Evolutionary conservation across 2,329 filamentous ascomycete genomes (phyloP), one percentile per base, ranked within the genome.

Genomic region (Exophiala viscosa): DNA sequence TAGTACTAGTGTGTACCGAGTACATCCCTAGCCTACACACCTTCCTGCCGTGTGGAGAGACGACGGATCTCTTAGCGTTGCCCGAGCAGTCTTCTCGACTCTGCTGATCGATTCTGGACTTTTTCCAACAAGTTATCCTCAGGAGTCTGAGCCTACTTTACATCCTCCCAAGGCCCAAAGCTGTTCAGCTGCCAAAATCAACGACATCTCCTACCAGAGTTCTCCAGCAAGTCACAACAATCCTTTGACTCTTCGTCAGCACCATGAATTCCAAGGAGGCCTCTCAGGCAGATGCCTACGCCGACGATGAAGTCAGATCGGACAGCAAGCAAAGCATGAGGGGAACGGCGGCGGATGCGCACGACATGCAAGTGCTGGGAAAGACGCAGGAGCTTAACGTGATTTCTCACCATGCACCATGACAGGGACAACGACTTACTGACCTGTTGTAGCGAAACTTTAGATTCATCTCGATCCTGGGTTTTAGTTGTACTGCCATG

Each of bases 401-500:
- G 17, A 20, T 18, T 35, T 20, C 70, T 73, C 45, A 66, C 67
- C 3, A 56, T 61, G 1, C 71, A 71, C 50, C 62, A 66, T 35
- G n/a, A 47, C 69, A 73, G 32, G 63, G 62, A 28, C 10, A 69
- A 70, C 14, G 68, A 64, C 11, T 74, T 69, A 70, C 45, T 48
- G 17, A 50, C 15, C n/a, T 44, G 45, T n/a, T 45, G 32, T 47
- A 75, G 73, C 65, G 73, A 59, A 74, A 73, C 48, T 76, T 76
- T 62, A 65, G 67, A 23, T 74, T 73, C 50, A 60, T 74, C 28
- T 73, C 73, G 1, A 74, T 75, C 41, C 61, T 75, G 14, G 73
- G 72, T 15, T 76, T 76, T 54, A 18, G 15, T 10, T 40, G 38
- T 18, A 40, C 38, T 40, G 69, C 66, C 9, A 73, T 70, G 47